Conservation (phyloP, 176 grass and related monocot species). For the Olyra latifolia region DNA sequence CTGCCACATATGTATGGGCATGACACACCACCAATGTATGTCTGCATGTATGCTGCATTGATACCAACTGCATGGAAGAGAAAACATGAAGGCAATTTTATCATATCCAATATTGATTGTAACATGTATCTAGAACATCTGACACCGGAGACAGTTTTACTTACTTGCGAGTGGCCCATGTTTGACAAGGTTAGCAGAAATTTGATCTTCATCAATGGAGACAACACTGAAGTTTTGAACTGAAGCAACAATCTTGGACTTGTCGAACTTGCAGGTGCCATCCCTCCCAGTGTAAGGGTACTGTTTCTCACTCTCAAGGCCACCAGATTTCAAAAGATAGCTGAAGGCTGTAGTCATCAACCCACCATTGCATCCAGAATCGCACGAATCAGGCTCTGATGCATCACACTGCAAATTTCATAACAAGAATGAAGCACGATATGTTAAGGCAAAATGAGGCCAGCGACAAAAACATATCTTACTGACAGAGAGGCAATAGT, state of each 20-base stretch:
- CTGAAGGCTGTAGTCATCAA: conserved; percentile 79
- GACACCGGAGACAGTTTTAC: conserved; percentile 11
- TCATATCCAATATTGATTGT: background rate
- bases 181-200: conserved; percentile 78
- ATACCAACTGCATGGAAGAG: conserved; percentile 60
- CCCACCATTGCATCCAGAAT: conserved; percentile 80
- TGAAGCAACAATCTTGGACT: conserved; percentile 75
- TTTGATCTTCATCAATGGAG: conserved; percentile 75
- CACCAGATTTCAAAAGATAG: conserved; percentile 80
- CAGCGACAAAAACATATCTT: background rate
- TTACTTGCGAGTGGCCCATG: conserved; percentile 80
- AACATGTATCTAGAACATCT: background rate
- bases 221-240: conserved; percentile 81
- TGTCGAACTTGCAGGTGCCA: conserved; percentile 72
- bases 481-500: no score
- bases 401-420: conserved; percentile 63
- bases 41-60: conserved; percentile 88
- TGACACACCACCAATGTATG: conserved; percentile 78
- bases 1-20: conserved; percentile 83
- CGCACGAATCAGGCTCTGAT: conserved; percentile 67
- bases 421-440: background rate
- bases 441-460: background rate
- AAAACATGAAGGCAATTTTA: background rate
- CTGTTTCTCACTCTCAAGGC: conserved; percentile 77
- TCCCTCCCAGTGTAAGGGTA: conserved; percentile 80